phyloP scores from a whole-genome alignment of 441 rosid species.

The Eruca vesicaria region DNA sequence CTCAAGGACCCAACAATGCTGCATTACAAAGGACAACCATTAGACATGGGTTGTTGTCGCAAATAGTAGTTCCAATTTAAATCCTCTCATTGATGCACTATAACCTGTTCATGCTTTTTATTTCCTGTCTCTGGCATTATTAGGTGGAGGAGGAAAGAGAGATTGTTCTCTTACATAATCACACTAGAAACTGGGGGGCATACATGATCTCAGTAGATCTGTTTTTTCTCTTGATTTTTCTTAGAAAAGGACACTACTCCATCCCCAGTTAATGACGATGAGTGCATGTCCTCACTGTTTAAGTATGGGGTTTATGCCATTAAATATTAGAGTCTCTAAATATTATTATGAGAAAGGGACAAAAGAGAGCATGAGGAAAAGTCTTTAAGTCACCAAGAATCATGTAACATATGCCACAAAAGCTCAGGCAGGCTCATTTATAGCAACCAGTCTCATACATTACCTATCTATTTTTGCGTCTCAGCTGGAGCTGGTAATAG shows the following conservation, averaged over 20 bases:
- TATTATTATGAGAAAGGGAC: not conserved
- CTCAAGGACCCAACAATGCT: slow-evolving; percentile 33
- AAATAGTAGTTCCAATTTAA: slow-evolving; percentile 33
- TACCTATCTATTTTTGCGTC: not conserved
- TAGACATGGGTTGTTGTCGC: slow-evolving; percentile 26
- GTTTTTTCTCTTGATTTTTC: slow-evolving; percentile 4
- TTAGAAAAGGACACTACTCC: slow-evolving; percentile 17
- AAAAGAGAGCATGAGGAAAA: not conserved
- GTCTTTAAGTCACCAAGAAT: not conserved
- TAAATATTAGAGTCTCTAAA: too few relatives aligned
- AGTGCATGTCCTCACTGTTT: slow-evolving; percentile 2
- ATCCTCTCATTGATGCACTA: slow-evolving; percentile 28
- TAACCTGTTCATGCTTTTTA: slow-evolving; percentile 28
- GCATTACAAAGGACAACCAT: slow-evolving; percentile 18
- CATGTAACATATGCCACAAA: slow-evolving; percentile 6
- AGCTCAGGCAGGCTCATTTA: not conserved
- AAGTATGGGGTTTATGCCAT: not conserved
- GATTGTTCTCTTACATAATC: slow-evolving; percentile 15
- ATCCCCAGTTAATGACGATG: slow-evolving; percentile 13
- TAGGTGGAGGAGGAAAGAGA: slow-evolving; percentile 21
- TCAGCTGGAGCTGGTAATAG: not conserved
- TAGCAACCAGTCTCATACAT: not conserved
- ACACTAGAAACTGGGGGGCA: slow-evolving; percentile 26
- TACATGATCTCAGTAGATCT: slow-evolving; percentile 19
- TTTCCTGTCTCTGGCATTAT: slow-evolving; percentile 29